These are phyloP conservation scores for Rhizophora mangle DNA, from an alignment of 345 rosid genomes.

Conservation along the genomic window DNA sequence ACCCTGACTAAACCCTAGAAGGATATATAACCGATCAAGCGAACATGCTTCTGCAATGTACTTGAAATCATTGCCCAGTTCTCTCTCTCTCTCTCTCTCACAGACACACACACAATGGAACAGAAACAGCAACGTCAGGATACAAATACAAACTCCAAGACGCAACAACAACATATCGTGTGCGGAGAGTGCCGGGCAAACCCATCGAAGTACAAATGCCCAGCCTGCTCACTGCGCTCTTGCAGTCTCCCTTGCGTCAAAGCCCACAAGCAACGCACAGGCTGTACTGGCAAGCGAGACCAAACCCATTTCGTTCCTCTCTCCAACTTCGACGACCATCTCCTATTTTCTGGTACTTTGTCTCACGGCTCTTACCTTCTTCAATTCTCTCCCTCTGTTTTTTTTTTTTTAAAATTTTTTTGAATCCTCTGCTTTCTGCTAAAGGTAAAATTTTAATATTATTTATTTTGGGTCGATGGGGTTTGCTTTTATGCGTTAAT, in stretches of 20 bases:
- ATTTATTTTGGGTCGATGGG: too few species aligned
- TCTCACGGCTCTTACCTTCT: too few species aligned
- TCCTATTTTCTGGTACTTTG: conserved; percentile 68
- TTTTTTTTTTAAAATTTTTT: background rate
- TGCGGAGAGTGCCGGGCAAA: conserved; percentile 68
- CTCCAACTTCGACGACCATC: conserved; percentile 59
- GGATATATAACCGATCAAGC: too few species aligned
- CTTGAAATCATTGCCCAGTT: too few species aligned
- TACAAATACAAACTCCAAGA: too few species aligned
- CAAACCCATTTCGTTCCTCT: conserved; percentile 53
- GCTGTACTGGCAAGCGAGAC: conserved; percentile 66
- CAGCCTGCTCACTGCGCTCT: conserved; percentile 72
- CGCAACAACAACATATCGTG: background rate
- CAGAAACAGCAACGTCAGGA: too few species aligned
- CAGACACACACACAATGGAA: too few species aligned
- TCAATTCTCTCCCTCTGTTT: background rate
- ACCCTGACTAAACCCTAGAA: too few species aligned
- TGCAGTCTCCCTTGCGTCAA: conserved; percentile 80
- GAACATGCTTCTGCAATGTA: too few species aligned
- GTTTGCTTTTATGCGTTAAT: background rate
- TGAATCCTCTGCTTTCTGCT: too few species aligned
- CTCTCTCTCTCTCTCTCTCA: too few species aligned
- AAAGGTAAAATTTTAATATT: too few species aligned
- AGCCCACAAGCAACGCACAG: conserved; percentile 74
- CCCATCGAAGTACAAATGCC: conserved; percentile 74